Conservation (phyloP, 148 eudicot genomes). For the Rhododendron ferrugineum region DNA sequence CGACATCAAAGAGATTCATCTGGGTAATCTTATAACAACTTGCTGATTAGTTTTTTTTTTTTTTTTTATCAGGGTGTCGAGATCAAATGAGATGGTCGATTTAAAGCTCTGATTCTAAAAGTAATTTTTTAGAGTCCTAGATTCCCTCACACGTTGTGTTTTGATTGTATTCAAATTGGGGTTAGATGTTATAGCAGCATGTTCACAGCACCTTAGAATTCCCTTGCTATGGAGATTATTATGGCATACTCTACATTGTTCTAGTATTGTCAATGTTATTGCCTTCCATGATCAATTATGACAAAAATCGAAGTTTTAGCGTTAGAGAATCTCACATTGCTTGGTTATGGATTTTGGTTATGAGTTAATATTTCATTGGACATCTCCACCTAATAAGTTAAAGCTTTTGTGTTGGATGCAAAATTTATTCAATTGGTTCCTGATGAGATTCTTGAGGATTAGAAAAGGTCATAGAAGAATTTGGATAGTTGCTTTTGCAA, state of each 20-base stretch:
- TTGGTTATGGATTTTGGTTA: not conserved
- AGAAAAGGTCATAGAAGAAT: not conserved
- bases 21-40: constrained; percentile 16
- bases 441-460: not conserved
- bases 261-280: not conserved
- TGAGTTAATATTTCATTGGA: not conserved
- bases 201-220: not conserved
- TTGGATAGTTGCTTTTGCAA: not conserved
- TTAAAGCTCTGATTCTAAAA: not conserved
- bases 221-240: not conserved
- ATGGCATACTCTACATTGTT: not conserved
- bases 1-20: constrained; percentile 24
- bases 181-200: not conserved
- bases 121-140: not conserved
- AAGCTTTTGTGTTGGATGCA: not conserved
- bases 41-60: not conserved
- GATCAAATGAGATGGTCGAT: not conserved
- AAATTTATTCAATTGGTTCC: not conserved
- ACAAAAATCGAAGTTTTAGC: not conserved
- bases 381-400: not conserved
- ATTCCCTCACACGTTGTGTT: not conserved
- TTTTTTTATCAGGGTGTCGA: not conserved
- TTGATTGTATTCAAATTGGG: not conserved
- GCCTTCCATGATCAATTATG: not conserved
- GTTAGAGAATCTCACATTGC: not conserved